A percentile compares a stretch with the other conserved stretches of the same genome.
Evolutionary conservation across 352 stramenopile species (phyloP).

Genomic region (Phytopythium cucurbitacearum): DNA sequence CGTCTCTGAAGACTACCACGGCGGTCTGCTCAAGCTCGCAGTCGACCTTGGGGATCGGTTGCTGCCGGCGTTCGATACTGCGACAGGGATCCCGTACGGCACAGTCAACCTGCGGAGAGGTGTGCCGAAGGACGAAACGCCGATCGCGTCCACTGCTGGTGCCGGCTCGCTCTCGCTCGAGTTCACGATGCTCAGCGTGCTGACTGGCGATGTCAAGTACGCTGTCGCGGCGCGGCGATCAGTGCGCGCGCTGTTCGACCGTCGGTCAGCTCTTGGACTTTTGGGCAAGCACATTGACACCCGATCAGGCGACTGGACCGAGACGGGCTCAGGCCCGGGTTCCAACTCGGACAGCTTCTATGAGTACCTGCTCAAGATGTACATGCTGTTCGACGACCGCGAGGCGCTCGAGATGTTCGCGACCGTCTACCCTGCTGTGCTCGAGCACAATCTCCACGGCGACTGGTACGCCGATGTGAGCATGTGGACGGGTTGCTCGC

Average conservation of each 20-base stretch:
- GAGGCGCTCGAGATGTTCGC: conserved; percentile 92
- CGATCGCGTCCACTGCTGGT: conserved; percentile 94
- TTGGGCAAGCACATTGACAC: conserved; percentile 97
- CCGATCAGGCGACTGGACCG: conserved; percentile 80
- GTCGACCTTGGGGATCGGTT: conserved; percentile 95
- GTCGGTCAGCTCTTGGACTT: conserved; percentile 78
- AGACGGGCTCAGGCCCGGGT: conserved; percentile 76
- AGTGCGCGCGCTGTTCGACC: conserved; percentile 73
- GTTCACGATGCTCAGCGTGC: conserved; percentile 94
- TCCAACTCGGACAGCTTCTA: conserved; percentile 98
- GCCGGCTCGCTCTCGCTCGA: conserved; percentile 96
- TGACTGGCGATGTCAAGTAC: conserved; percentile 71
- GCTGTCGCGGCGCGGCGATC: conserved; percentile 53
- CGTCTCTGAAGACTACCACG: conserved; percentile 82
- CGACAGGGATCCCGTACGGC: conserved; percentile 95
- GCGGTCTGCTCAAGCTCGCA: conserved; percentile 90
- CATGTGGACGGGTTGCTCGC: conserved; percentile 74
- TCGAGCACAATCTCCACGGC: conserved; percentile 68
- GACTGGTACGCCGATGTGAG: conserved; percentile 86
- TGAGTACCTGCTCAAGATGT: conserved; percentile 98
- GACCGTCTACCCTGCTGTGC: conserved; percentile 58
- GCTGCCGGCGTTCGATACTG: conserved; percentile 94
- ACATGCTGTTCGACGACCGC: conserved; percentile 92
- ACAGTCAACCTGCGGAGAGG: conserved; percentile 93
- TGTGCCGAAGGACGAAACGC: conserved; percentile 91